phyloP scores from a whole-genome alignment of 108 stramenopile genomes.

The Mayamaea pseudoterrestris region DNA sequence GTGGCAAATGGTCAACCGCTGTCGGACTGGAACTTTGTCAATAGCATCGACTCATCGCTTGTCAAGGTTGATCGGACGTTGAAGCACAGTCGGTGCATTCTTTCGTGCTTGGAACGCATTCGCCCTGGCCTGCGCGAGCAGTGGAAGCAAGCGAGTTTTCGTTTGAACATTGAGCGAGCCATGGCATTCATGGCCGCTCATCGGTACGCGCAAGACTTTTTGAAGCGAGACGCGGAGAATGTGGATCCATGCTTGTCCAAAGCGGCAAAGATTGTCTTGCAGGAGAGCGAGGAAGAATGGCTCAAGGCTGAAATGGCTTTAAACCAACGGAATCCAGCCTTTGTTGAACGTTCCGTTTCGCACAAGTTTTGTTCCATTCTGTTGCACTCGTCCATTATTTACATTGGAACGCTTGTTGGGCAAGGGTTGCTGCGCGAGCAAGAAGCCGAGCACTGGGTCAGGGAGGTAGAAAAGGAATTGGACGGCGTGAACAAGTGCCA shows the following conservation, averaged over 20 bases:
- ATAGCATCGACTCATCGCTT: slow-evolving; percentile 1
- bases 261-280: slow-evolving; percentile 25
- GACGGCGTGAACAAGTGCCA: slow-evolving; percentile 11
- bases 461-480: slow-evolving; percentile 29
- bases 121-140: neutral
- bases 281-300: slow-evolving; percentile 33
- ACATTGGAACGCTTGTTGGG: slow-evolving; percentile 26
- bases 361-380: slow-evolving; percentile 66
- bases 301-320: slow-evolving; percentile 26
- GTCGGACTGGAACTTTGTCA: slow-evolving; percentile 23
- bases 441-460: slow-evolving; percentile 47
- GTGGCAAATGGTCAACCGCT: slow-evolving; percentile 26
- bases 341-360: slow-evolving; percentile 27
- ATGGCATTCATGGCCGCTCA: slow-evolving; percentile 33
- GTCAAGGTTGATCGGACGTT: neutral
- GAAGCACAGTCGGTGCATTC: neutral
- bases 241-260: neutral
- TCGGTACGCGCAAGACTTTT: slow-evolving; percentile 2
- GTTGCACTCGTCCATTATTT: slow-evolving; percentile 26
- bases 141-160: neutral
- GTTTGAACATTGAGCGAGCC: slow-evolving; percentile 21
- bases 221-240: neutral
- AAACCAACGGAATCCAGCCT: slow-evolving; percentile 9
- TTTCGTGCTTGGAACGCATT: neutral
- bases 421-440: slow-evolving; percentile 43